These are phyloP conservation scores for Kwoniella sp. DNA, from an alignment of 768 basidiomycete genomes.

Conservation along the genomic window DNA sequence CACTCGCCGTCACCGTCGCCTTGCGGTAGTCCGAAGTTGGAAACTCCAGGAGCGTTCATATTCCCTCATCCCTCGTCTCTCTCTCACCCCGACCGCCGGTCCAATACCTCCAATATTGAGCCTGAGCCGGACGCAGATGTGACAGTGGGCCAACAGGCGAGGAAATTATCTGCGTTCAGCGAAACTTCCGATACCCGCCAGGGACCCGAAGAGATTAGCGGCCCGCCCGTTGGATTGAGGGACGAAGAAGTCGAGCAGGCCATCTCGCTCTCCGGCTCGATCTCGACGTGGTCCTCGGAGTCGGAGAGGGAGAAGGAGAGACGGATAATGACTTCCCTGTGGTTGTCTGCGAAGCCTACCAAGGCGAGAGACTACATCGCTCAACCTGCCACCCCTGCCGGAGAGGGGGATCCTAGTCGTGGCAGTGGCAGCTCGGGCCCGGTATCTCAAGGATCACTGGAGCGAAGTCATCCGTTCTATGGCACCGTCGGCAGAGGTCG, in stretches of 20 bases:
- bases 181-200: background rate
- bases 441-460: background rate
- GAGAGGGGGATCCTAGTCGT: background rate
- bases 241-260: background rate
- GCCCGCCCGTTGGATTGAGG: conserved; percentile 3
- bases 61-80: background rate
- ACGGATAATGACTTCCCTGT: conserved; percentile 13
- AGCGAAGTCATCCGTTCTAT: background rate
- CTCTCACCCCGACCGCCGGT: too few relatives aligned
- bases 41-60: conserved; percentile 3
- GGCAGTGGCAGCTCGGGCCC: background rate
- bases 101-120: background rate
- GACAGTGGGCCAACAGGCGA: background rate
- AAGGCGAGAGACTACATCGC: background rate
- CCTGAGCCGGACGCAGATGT: background rate
- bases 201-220: too few relatives aligned
- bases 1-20: background rate
- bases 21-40: conserved; percentile 5
- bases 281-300: background rate
- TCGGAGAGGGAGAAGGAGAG: conserved; percentile 14
- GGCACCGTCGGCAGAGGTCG: background rate
- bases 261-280: background rate
- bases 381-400: background rate
- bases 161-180: background rate
- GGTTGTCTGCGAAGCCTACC: conserved; percentile 16